Base-by-base conservation (phyloP, 1,284 basidiomycete species). In the Pseudomicrostroma phylloplanum region DNA sequence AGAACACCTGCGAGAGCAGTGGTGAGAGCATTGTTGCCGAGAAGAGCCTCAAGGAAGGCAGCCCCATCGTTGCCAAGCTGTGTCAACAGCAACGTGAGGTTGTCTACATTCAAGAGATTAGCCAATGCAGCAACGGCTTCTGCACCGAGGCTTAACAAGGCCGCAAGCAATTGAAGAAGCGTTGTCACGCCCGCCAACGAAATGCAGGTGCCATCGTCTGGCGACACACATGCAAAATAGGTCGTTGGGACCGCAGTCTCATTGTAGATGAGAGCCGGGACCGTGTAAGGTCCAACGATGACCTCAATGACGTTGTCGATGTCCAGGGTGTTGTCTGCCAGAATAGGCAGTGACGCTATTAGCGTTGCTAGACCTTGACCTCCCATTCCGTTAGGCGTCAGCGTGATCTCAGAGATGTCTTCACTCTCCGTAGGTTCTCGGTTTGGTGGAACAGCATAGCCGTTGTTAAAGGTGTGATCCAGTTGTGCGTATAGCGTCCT, bases 251-350 rank as follows among this genome's bases (percentile, higher is more conserved):
- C 58, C 55, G 70, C 61, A 55, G 63, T 58, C 65, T 74, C 68
- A 60, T 70, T 62, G 62, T 69, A 72, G 17, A 64, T 36, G 36
- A 76, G 59, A 57, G 59, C 66, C 1, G 63, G 65, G 4, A 65
- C 60, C 2, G 58, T 40, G 62, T 73, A 74, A 59, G 67, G 65
- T 56, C 69, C 67, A 53, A 63, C 66, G 1, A 58, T 62, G 21
- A 57, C 60, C 26, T 41, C 43, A 2, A 74, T 26, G 36, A 62
- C 59, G 25, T 67, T 74, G 68, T 65, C 69, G 42, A 68, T 62
- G 57, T 73, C 69, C 21, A 72, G 40, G 3, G 30, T 36, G 17
- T 65, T 67, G 51, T 69, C 42, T 23, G 67, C 72, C 30, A 76
- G 65, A 15, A 70, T 49, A 1, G 23, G 36, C 19, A 73, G 59